A percentile compares a stretch with the other conserved stretches of the same genome.
Evolutionary conservation across 257 asterid species (phyloP).

Genomic region (Solanum virginianum): DNA sequence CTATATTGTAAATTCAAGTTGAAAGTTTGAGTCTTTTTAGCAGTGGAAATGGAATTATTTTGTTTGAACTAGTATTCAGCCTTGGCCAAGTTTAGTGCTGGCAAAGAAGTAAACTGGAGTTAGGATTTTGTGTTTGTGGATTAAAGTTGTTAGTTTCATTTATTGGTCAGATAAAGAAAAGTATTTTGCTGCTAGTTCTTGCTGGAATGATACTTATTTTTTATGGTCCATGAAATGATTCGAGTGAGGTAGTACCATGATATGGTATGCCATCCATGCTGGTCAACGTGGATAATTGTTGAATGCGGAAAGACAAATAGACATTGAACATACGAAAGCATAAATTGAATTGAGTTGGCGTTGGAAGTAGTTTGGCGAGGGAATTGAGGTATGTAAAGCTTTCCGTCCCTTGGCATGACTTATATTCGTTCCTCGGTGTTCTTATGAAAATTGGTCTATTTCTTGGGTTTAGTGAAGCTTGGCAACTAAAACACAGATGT

Average conservation of each 20-base stretch:
- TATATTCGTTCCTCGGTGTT: too few species aligned
- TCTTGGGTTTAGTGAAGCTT: conserved; percentile 74
- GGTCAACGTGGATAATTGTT: background rate
- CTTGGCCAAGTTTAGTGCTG: background rate
- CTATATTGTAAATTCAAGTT: background rate
- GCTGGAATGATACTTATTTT: background rate
- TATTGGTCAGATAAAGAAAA: background rate
- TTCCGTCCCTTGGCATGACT: too few species aligned
- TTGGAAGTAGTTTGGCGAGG: too few species aligned
- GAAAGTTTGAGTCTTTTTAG: background rate
- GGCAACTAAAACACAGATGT: conserved; percentile 58
- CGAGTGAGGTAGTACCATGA: background rate
- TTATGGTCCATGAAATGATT: background rate
- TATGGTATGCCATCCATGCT: background rate
- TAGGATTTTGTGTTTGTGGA: background rate
- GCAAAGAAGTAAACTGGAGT: background rate
- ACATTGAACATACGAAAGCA: too few species aligned
- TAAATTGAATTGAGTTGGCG: too few species aligned
- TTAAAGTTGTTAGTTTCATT: background rate
- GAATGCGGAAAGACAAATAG: background rate
- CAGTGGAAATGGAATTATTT: background rate
- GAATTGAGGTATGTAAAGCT: too few species aligned
- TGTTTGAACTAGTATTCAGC: background rate
- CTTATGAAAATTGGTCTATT: too few species aligned
- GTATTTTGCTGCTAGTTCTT: background rate